Conservation (phyloP, 768 basidiomycete species). For the Sistotremastrum niveocremeum region DNA sequence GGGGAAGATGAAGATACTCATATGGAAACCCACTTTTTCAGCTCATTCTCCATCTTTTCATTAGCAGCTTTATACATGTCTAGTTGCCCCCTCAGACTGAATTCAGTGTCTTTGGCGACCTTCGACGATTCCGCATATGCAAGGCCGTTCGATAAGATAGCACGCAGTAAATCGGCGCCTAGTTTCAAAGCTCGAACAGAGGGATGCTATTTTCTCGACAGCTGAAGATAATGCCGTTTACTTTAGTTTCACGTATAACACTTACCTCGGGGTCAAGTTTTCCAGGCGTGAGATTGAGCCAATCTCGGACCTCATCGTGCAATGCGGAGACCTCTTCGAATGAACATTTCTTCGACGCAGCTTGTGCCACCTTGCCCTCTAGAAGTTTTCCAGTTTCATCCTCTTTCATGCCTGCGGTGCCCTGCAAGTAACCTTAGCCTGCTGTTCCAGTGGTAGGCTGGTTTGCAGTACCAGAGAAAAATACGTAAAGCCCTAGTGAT, state of each 20-base stretch:
- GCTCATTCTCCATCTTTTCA: slow-evolving; percentile 51
- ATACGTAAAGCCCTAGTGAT: too few species aligned
- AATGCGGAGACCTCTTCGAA: slow-evolving; percentile 72
- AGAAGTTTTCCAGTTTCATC: slow-evolving; percentile 48
- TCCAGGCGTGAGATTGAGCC: slow-evolving; percentile 43
- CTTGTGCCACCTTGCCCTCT: slow-evolving; percentile 65
- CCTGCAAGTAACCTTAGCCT: slow-evolving; percentile 39
- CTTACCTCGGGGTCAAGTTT: slow-evolving; percentile 53
- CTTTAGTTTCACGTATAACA: slow-evolving; percentile 9
- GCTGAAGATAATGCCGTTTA: neutral
- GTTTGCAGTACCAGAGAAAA: too few species aligned
- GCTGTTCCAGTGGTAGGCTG: too few species aligned
- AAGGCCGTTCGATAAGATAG: slow-evolving; percentile 70
- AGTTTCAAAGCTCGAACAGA: slow-evolving; percentile 38
- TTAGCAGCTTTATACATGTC: slow-evolving; percentile 49
- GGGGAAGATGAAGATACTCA: slow-evolving; percentile 4
- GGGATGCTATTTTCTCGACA: slow-evolving; percentile 29
- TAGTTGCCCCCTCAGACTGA: slow-evolving; percentile 46
- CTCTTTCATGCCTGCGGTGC: slow-evolving; percentile 17
- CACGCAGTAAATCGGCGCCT: slow-evolving; percentile 66
- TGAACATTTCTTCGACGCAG: slow-evolving; percentile 76
- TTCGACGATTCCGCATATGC: slow-evolving; percentile 70
- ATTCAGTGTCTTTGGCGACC: slow-evolving; percentile 48
- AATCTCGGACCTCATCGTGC: slow-evolving; percentile 67
- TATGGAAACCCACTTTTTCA: slow-evolving; percentile 46